phyloP scores from a whole-genome alignment of 2,329 filamentous ascomycete genomes.

The Aureobasidium leucospermi region DNA sequence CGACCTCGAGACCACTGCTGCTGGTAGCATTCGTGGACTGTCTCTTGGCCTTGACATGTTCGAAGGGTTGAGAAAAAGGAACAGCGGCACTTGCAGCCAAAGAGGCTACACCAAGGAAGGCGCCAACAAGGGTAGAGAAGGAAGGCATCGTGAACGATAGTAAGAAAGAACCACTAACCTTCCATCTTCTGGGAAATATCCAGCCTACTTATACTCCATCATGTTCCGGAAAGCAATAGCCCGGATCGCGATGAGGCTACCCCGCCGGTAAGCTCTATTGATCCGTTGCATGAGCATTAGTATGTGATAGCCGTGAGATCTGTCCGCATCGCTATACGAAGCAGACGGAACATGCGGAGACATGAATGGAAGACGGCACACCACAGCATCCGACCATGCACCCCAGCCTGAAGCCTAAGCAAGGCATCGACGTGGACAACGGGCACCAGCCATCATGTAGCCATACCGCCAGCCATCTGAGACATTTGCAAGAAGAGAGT shows the following conservation, averaged over 20 bases:
- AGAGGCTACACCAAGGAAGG: neutral
- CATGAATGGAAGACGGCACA: neutral
- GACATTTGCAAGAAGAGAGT: neutral
- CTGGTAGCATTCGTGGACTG: neutral
- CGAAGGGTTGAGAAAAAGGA: conserved; percentile 4
- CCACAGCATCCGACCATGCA: neutral
- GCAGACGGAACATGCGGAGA: neutral
- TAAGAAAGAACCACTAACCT: neutral
- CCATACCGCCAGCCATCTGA: neutral
- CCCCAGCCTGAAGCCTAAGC: neutral
- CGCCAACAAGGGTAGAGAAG: neutral
- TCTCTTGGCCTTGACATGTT: conserved; percentile 10
- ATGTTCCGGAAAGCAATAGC: neutral
- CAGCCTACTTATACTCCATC: neutral
- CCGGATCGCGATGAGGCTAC: neutral
- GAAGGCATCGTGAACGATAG: neutral
- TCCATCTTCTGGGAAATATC: neutral
- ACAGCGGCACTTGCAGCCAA: conserved; percentile 2
- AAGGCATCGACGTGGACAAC: neutral
- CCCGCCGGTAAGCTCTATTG: neutral
- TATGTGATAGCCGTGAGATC: neutral
- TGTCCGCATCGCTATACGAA: neutral
- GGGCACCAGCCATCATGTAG: neutral
- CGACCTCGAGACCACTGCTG: conserved; percentile 3
- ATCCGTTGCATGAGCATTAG: neutral